Conservation (phyloP, 2,329 filamentous ascomycete genomes). For the Dothistroma pini region DNA sequence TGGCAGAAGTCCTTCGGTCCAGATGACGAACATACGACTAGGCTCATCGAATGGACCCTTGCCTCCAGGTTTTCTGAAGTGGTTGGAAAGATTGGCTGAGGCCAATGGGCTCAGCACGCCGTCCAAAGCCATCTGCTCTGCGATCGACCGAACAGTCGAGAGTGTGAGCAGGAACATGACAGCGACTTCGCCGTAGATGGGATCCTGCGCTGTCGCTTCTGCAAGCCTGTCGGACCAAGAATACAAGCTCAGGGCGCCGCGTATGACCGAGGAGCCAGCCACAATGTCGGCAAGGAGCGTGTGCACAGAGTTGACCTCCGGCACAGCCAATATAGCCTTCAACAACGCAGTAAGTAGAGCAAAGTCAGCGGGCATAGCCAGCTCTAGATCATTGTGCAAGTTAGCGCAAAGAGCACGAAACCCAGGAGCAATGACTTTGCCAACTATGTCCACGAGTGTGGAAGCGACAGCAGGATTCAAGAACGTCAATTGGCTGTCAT, state of each 20-base stretch:
- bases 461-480: conserved; percentile 43
- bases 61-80: conserved; percentile 64
- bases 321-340: conserved; percentile 76
- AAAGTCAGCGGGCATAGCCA: conserved; percentile 67
- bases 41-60: conserved; percentile 78
- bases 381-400: conserved; percentile 58
- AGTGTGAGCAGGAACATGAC: conserved; percentile 84
- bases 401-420: conserved; percentile 77
- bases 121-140: conserved; percentile 86
- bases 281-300: conserved; percentile 47
- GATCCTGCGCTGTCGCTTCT: conserved; percentile 69
- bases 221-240: conserved; percentile 88
- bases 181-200: conserved; percentile 89
- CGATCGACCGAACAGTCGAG: conserved; percentile 73
- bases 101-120: conserved; percentile 76
- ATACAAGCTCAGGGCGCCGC: conserved; percentile 81
- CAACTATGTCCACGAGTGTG: conserved; percentile 73
- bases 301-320: conserved; percentile 60
- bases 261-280: conserved; percentile 63
- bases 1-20: conserved; percentile 83
- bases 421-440: conserved; percentile 72
- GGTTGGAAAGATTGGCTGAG: conserved; percentile 72
- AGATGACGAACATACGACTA: conserved; percentile 78
- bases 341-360: conserved; percentile 82
- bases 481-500: conserved; percentile 18